Evolutionary conservation across 2,329 filamentous ascomycete genomes (phyloP).

Genomic region (Exophiala alcalophila): DNA sequence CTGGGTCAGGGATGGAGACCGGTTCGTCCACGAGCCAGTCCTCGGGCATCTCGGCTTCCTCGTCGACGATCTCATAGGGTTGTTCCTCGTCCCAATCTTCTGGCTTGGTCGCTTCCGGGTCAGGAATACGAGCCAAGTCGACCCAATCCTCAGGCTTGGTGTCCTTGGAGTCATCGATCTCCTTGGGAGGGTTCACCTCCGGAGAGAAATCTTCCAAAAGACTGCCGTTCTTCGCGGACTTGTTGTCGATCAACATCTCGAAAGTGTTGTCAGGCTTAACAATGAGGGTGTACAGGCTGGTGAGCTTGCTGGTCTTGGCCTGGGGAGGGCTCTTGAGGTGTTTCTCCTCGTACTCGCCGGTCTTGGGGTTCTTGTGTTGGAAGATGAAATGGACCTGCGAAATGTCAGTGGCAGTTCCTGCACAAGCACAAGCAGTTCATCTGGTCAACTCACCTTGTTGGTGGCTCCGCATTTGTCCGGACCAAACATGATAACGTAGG

Average conservation of each 20-base stretch:
- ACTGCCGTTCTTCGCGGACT: constrained; percentile 81
- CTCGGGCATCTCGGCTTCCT: constrained; percentile 84
- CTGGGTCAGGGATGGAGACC: constrained; percentile 78
- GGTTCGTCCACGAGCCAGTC: constrained; percentile 96
- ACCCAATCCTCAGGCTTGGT: constrained; percentile 95
- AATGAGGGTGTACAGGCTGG: constrained; percentile 92
- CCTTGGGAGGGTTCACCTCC: constrained; percentile 86
- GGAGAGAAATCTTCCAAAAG: constrained; percentile 92
- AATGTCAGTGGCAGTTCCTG: constrained; percentile 8
- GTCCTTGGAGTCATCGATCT: constrained; percentile 94
- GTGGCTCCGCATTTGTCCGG: constrained; percentile 98
- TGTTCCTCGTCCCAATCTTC: constrained; percentile 99
- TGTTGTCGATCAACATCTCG: constrained; percentile 86
- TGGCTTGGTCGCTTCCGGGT: constrained; percentile 92
- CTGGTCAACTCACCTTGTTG: constrained; percentile 73
- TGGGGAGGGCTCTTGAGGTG: constrained; percentile 81
- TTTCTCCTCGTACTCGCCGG: constrained; percentile 99
- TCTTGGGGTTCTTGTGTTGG: constrained; percentile 99
- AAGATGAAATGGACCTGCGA: constrained; percentile 81
- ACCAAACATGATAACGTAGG: constrained; percentile 99
- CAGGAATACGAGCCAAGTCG: constrained; percentile 83
- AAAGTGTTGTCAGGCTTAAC: constrained; percentile 96
- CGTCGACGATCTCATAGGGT: constrained; percentile 91
- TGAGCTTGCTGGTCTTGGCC: constrained; percentile 85
- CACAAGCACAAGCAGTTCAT: background rate